Base-by-base conservation (phyloP, 2,329 filamentous ascomycete genomes). In the Pseudogymnoascus sp. region DNA sequence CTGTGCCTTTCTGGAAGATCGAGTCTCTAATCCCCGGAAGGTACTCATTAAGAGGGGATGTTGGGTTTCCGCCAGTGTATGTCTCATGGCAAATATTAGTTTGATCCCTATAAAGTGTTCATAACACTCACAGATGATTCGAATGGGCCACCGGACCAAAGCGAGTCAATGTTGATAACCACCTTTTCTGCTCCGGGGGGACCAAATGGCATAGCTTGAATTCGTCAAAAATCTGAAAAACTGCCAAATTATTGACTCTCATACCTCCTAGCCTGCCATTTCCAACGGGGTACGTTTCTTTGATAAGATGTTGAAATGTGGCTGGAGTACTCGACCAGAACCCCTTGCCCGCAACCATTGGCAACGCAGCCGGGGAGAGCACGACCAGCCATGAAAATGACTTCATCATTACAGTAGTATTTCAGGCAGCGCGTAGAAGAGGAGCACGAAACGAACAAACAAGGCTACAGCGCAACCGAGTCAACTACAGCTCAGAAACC, bases 81-180 rank as follows among this genome's bases (percentile, higher is more conserved):
- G 72, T 74, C 71, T 76, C 59, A n/a, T 55, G 9, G 43, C 21
- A 16, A n/a, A 16, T 9, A 35, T 23, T 59, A 59, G 40, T n/a
- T 59, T 21, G 9, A 33, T 18, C 61, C 18, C 8, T 61, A 41
- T 23, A 43, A 23, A 59, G 9, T 14, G 55, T 23, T 12, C 9
- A 23, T 3, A 1, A 0, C 12, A 65, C 71, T 67, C 66, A 78
- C 78, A 16, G 69, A 68, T 40, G 69, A 71, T 62, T 79, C 73
- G 62, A 82, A 83, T 0, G 80, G 80, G 0, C 80, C 80, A 2
- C 79, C 80, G 1, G 76, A 77, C 80, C 80, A 83, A 1, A 83
- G 66, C 1, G 74, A 78, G 63, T 83, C 80, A 16, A 80, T 66
- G 59, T 83, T 83, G 38, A 82, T 62, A 18, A 72, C 75, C 4